Conservation (phyloP, 139 green algal genomes). For the Nannochloris sp. region DNA sequence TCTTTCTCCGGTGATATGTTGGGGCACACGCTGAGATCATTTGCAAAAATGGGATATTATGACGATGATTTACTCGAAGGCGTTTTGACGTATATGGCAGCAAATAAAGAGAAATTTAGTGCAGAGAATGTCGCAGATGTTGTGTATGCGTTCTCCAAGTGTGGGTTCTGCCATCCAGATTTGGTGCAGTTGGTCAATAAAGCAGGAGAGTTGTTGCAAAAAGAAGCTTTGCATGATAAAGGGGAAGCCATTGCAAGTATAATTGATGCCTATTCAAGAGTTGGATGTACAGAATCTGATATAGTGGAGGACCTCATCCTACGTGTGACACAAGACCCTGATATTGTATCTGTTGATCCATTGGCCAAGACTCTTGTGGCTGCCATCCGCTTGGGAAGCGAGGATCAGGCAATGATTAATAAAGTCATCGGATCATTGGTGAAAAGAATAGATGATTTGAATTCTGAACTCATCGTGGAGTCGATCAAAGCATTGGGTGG, state of each 20-base stretch:
- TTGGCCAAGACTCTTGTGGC: constrained; percentile 25
- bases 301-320: constrained; percentile 20
- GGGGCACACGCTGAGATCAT: constrained; percentile 23
- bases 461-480: constrained; percentile 16
- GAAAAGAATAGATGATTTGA: constrained; percentile 12
- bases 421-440: constrained; percentile 13
- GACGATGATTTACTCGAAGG: constrained; percentile 22
- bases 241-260: constrained; percentile 27
- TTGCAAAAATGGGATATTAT: constrained; percentile 25
- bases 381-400: constrained; percentile 20
- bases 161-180: constrained; percentile 29
- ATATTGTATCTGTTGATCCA: constrained; percentile 5
- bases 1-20: constrained; percentile 26
- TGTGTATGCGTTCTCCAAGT: constrained; percentile 27
- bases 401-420: constrained; percentile 14
- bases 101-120: constrained; percentile 18
- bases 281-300: constrained; percentile 26
- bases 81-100: constrained; percentile 14
- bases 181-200: constrained; percentile 18
- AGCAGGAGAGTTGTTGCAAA: constrained; percentile 14
- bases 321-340: constrained; percentile 2
- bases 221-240: constrained; percentile 14
- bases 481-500: constrained; percentile 20
- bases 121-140: constrained; percentile 30
- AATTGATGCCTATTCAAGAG: constrained; percentile 27